These are phyloP conservation scores for Prunus fruticosa DNA, from an alignment of 306 rosid species.

Conservation along the genomic window DNA sequence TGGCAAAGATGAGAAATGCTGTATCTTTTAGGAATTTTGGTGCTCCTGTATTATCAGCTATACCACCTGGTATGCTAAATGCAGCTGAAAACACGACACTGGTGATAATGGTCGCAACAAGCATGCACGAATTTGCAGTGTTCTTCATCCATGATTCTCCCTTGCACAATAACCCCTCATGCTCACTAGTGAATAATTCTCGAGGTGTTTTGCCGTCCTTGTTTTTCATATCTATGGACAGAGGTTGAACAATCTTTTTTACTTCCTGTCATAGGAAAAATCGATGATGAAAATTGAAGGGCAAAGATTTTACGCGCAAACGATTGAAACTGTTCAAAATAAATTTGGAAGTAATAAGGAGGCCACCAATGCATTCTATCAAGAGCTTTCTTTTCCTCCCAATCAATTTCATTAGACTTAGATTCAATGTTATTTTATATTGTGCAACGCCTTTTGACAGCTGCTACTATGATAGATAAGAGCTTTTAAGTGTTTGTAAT, in stretches of 20 bases:
- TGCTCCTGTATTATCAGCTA: background rate
- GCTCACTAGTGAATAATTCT: slow-evolving; percentile 34
- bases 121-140: slow-evolving; percentile 47
- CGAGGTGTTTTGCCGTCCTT: slow-evolving; percentile 19
- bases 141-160: slow-evolving; percentile 57
- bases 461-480: no score
- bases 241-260: slow-evolving; percentile 36
- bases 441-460: no score
- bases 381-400: no score
- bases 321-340: no score
- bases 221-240: slow-evolving; percentile 23
- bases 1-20: slow-evolving; percentile 14
- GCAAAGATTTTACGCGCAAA: background rate
- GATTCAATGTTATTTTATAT: no score
- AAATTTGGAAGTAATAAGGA: no score
- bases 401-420: no score
- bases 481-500: no score
- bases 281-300: background rate
- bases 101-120: slow-evolving; percentile 46
- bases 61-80: slow-evolving; percentile 45
- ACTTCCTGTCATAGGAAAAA: slow-evolving; percentile 37
- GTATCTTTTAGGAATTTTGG: background rate
- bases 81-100: slow-evolving; percentile 51
- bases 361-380: no score
- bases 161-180: slow-evolving; percentile 13